A percentile compares a stretch with the other conserved stretches of the same genome.
phyloP scores from a whole-genome alignment of 371 early-diverging fungal genomes.

The Phascolomyces articulosus region DNA sequence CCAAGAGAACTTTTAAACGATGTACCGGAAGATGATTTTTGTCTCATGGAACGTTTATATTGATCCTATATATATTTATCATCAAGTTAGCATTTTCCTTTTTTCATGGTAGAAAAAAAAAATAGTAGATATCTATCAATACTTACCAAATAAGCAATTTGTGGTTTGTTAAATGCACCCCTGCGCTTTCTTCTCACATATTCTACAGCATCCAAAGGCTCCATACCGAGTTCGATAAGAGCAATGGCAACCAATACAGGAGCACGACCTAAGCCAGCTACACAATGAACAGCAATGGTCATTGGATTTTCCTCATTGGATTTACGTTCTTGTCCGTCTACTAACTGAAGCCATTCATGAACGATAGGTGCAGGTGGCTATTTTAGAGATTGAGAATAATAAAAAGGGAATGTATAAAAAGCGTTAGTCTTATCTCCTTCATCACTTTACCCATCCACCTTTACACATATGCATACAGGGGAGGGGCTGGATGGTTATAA shows the following conservation, averaged over 20 bases:
- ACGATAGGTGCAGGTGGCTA: slow-evolving; percentile 72
- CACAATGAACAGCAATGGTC: slow-evolving; percentile 84
- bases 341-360: slow-evolving; percentile 72
- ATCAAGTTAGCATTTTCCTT: too few species aligned
- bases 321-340: slow-evolving; percentile 48
- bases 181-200: slow-evolving; percentile 75
- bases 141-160: slow-evolving; percentile 74
- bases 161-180: slow-evolving; percentile 83
- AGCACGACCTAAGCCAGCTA: slow-evolving; percentile 82
- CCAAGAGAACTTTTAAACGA: slow-evolving; percentile 28
- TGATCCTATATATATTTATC: slow-evolving; percentile 23
- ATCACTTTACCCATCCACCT: too few species aligned
- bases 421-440: too few species aligned
- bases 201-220: slow-evolving; percentile 75
- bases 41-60: slow-evolving; percentile 38
- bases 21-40: slow-evolving; percentile 20
- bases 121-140: slow-evolving; percentile 11
- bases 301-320: slow-evolving; percentile 37
- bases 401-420: too few species aligned
- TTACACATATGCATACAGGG: too few species aligned
- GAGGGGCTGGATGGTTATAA: neutral
- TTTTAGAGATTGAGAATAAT: neutral
- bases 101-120: too few species aligned
- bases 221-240: slow-evolving; percentile 79
- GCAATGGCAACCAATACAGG: slow-evolving; percentile 79